Evolutionary conservation across 257 asterid species (phyloP).

Genomic region (Anisodus tanguticus): DNA sequence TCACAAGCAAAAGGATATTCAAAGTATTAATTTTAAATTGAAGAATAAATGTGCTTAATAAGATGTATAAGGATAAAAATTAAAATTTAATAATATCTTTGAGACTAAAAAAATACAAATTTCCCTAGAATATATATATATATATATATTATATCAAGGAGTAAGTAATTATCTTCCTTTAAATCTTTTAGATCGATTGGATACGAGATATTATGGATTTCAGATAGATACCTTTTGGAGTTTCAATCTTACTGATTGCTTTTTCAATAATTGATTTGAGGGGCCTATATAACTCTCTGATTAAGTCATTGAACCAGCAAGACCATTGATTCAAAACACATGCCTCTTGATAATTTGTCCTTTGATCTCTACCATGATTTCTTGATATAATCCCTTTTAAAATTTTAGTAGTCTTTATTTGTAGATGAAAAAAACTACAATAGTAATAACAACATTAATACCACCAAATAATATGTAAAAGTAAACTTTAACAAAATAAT

Average conservation of each 20-base stretch:
- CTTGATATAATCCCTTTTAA: not conserved
- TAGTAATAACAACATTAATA: not conserved
- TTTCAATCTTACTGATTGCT: slow-evolving; percentile 24
- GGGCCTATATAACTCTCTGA: slow-evolving; percentile 5
- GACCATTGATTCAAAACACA: not conserved
- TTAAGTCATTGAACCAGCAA: not conserved
- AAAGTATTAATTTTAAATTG: not conserved
- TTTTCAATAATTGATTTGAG: slow-evolving; percentile 17
- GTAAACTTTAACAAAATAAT: too few relatives aligned
- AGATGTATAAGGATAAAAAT: too few relatives aligned
- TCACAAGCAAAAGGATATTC: not conserved
- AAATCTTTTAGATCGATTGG: not conserved
- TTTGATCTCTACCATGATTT: not conserved
- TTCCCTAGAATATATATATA: too few relatives aligned
- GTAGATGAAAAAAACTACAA: not conserved
- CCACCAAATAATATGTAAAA: not conserved
- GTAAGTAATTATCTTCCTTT: not conserved
- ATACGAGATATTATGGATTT: not conserved
- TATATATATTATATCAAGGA: too few relatives aligned
- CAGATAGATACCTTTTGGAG: not conserved
- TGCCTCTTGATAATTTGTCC: slow-evolving; percentile 8
- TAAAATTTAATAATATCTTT: too few relatives aligned
- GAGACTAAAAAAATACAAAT: not conserved
- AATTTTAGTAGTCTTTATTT: not conserved
- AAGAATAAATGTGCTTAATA: too few relatives aligned